These are phyloP conservation scores for Ambrosiella xylebori DNA, from an alignment of 2,329 filamentous ascomycete species.

Conservation along the genomic window DNA sequence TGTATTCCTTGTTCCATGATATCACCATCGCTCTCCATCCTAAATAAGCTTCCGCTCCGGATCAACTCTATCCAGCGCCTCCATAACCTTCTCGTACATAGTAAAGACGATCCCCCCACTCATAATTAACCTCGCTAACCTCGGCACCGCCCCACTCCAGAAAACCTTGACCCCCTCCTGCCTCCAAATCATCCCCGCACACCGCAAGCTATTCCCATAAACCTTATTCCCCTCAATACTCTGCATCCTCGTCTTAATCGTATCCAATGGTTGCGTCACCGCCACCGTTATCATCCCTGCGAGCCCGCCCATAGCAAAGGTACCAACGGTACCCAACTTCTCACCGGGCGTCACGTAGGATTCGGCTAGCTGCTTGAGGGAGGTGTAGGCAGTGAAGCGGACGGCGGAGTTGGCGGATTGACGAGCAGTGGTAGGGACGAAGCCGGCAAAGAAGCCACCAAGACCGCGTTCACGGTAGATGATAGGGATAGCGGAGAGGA, in stretches of 20 bases:
- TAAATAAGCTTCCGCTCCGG: conserved; percentile 72
- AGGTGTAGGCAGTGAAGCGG: conserved; percentile 80
- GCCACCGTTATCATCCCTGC: conserved; percentile 86
- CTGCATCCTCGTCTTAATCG: conserved; percentile 96
- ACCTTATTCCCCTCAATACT: conserved; percentile 65
- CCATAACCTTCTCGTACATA: conserved; percentile 96
- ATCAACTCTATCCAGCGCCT: conserved; percentile 62
- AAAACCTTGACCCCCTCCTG: conserved; percentile 81
- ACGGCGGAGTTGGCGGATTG: conserved; percentile 91
- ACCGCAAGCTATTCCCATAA: conserved; percentile 80
- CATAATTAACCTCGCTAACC: conserved; percentile 67
- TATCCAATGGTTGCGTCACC: conserved; percentile 62
- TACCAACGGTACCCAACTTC: conserved; percentile 74
- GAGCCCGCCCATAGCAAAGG: conserved; percentile 77
- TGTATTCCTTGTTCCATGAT: not conserved
- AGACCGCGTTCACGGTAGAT: conserved; percentile 80
- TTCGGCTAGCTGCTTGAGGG: conserved; percentile 76
- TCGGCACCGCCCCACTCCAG: conserved; percentile 83
- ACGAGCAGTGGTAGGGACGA: conserved; percentile 82
- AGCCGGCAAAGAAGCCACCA: conserved; percentile 89
- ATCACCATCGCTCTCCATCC: not conserved
- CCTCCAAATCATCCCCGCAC: conserved; percentile 66
- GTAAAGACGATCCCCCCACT: conserved; percentile 97
- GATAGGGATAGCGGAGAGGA: conserved; percentile 74
- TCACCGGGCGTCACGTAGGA: conserved; percentile 87